Base-by-base conservation (phyloP, 441 rosid genomes). In the Erodium trifolium region DNA sequence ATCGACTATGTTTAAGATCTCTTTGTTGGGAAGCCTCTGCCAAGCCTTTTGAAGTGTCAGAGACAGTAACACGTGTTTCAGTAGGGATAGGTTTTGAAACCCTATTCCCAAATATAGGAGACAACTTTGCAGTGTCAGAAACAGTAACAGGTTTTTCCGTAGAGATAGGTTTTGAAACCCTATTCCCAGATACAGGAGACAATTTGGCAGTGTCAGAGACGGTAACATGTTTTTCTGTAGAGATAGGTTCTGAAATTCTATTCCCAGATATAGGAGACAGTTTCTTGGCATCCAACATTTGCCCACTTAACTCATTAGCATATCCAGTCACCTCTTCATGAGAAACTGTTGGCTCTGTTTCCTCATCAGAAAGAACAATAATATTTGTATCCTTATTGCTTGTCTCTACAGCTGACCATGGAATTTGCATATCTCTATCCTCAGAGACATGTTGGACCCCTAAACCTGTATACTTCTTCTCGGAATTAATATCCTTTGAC, bases 301-400 rank as follows among this genome's bases (percentile, higher is more conserved):
- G 70, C 17, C 39, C 76, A 66, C 75, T 79, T 51, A 77, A 69
- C 69, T 83, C 68, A 66, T 53, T 19, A 71, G 34, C 70, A 27
- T 85, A 73, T 73, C 60, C 70, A 72, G 65, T 71, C 59, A 67
- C 79, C 75, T 76, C 78, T 71, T 79, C 72, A 70, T 71, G 72
- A 70, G 78, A 70, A 43, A 76, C 78, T 66, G 74, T 74, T 73
- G 69, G 74, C 77, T 87, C 88, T 39, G 66, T 72, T 77, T 79
- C 96, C 66, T 89, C 91, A 80, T 89, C 91, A 14, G 91, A 87
- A 72, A 87, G 78, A 76, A 83, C 70, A 76, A 85, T 69, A 67
- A 82, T 70, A 74, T 76, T 70, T 76, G 73, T 78, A 71, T 70
- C 76, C 67, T 31, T 72, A 68, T 60, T 79, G 64, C 78, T 73